phyloP scores from a whole-genome alignment of 805 yeast genomes.

The Starmerella davenportii region DNA sequence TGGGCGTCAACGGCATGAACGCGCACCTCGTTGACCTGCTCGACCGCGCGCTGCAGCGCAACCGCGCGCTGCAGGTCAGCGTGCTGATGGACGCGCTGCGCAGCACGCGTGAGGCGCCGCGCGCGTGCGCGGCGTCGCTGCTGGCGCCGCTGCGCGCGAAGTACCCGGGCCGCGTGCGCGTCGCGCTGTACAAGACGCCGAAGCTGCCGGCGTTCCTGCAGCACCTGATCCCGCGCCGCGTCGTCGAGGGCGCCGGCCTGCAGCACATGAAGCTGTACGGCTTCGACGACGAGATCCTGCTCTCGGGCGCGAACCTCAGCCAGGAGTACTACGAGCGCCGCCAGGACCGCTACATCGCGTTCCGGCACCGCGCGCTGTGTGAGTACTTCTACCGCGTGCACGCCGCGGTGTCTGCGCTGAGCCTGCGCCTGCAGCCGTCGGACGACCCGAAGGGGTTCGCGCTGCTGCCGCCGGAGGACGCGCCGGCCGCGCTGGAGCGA shows the following conservation, averaged over 20 bases:
- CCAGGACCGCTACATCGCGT: slow-evolving; percentile 78
- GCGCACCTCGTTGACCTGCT: slow-evolving; percentile 52
- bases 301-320: slow-evolving; percentile 84
- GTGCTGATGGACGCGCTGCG: slow-evolving; percentile 74
- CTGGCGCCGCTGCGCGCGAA: slow-evolving; percentile 47
- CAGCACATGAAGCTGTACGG: slow-evolving; percentile 98
- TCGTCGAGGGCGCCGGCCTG: slow-evolving; percentile 80
- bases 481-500: not conserved
- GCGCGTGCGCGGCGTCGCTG: slow-evolving; percentile 55
- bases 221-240: slow-evolving; percentile 52
- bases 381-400: slow-evolving; percentile 65
- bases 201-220: slow-evolving; percentile 52
- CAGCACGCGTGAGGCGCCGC: slow-evolving; percentile 86
- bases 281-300: slow-evolving; percentile 70
- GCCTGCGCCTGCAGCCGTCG: slow-evolving; percentile 37
- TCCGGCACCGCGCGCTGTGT: slow-evolving; percentile 39
- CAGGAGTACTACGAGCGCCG: slow-evolving; percentile 84
- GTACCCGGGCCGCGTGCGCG: slow-evolving; percentile 47
- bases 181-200: slow-evolving; percentile 82
- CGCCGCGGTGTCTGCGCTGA: slow-evolving; percentile 43
- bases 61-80: slow-evolving; percentile 46
- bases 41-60: slow-evolving; percentile 38
- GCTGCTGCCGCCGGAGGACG: not conserved
- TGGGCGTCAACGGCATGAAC: slow-evolving; percentile 55
- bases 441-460: slow-evolving; percentile 2